Percentiles rank a stretch among this genome's conserved stretches.
phyloP scores from a whole-genome alignment of 2,329 filamentous ascomycete genomes.

The Lachnellula cervina region DNA sequence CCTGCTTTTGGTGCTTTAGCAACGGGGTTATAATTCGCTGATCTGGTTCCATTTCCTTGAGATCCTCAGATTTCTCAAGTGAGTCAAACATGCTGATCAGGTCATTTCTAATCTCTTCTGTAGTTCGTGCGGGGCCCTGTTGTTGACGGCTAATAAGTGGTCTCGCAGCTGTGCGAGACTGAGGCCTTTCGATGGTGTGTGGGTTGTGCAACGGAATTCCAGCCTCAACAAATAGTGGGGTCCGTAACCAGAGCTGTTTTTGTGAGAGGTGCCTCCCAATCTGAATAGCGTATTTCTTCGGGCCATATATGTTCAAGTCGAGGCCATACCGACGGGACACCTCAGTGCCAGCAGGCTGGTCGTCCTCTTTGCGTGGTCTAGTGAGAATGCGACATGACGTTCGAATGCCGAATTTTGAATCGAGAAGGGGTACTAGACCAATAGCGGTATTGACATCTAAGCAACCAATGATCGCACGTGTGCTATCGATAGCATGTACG shows the following conservation, averaged over 20 bases:
- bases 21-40: constrained; percentile 59
- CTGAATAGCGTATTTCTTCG: constrained; percentile 56
- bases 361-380: constrained; percentile 57
- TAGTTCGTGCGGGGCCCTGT: constrained; percentile 50
- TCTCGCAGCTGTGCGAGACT: constrained; percentile 20
- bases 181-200: constrained; percentile 41
- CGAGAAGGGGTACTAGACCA: constrained; percentile 68
- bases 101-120: constrained; percentile 81
- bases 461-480: constrained; percentile 67
- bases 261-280: constrained; percentile 66
- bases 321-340: constrained; percentile 59
- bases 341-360: constrained; percentile 54
- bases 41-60: constrained; percentile 68
- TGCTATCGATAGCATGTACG: constrained; percentile 71
- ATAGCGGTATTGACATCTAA: constrained; percentile 63
- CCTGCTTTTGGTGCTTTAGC: constrained; percentile 85
- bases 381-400: constrained; percentile 67
- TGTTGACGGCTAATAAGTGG: constrained; percentile 33
- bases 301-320: constrained; percentile 75
- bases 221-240: constrained; percentile 59
- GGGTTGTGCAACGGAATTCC: constrained; percentile 74
- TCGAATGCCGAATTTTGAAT: constrained; percentile 61
- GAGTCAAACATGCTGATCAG: constrained; percentile 85
- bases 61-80: constrained; percentile 67
- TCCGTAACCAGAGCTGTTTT: constrained; percentile 61